These are phyloP conservation scores for Saturnispora sekii DNA, from an alignment of 805 yeast species.

Conservation along the genomic window DNA sequence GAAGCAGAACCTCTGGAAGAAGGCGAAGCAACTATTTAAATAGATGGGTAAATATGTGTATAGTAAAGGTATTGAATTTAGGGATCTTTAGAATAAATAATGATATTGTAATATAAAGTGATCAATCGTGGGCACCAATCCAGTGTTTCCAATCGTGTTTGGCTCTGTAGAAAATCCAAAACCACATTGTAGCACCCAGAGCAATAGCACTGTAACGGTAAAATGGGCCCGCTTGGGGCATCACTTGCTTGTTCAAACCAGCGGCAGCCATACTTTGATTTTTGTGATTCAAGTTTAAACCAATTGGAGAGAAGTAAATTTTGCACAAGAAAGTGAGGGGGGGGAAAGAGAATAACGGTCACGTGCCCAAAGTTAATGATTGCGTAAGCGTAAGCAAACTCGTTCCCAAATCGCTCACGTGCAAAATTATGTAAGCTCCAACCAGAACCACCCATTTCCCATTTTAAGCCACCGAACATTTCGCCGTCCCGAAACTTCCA, in stretches of 20 bases:
- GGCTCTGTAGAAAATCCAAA: constrained; percentile 75
- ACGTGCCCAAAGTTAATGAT: neutral
- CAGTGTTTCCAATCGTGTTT: constrained; percentile 62
- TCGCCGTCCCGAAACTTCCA: neutral
- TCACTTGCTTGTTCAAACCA: neutral
- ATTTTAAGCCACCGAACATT: no score
- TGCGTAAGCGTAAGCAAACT: neutral
- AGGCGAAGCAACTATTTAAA: constrained; percentile 1
- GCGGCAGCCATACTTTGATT: neutral
- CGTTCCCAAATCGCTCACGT: neutral
- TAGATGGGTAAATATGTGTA: constrained; percentile 1
- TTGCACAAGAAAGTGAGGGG: neutral
- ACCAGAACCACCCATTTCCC: no score
- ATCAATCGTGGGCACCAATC: constrained; percentile 28
- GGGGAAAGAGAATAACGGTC: neutral
- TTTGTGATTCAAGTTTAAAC: no score
- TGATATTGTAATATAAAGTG: neutral
- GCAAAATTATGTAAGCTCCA: no score
- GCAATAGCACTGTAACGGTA: constrained; percentile 52
- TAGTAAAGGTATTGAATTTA: neutral
- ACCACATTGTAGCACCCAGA: constrained; percentile 84
- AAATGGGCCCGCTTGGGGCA: constrained; percentile 51
- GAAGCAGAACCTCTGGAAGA: constrained; percentile 28
- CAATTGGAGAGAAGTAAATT: no score
- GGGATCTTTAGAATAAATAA: neutral